Evolutionary conservation across 1,284 basidiomycete species (phyloP).

Genomic region (Amylostereum areolatum): DNA sequence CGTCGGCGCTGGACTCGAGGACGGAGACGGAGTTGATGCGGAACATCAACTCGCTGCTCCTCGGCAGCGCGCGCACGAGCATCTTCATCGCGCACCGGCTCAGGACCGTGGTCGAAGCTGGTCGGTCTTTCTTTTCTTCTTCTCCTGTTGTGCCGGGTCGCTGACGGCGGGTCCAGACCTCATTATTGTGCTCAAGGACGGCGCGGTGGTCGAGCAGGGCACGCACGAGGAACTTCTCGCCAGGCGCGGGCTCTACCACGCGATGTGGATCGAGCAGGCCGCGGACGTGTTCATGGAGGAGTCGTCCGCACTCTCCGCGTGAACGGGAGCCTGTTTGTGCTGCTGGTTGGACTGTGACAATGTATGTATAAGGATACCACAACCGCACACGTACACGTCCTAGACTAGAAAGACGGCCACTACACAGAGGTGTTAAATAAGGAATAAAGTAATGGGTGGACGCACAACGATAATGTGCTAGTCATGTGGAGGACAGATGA

Average conservation of each 20-base stretch:
- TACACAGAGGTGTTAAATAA: too few species aligned
- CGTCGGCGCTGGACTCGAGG: conserved; percentile 90
- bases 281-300: conserved; percentile 19
- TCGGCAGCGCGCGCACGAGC: conserved; percentile 79
- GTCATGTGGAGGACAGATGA: too few species aligned
- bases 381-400: too few species aligned
- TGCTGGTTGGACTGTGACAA: too few species aligned
- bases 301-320: not conserved
- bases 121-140: conserved; percentile 32
- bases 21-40: conserved; percentile 95
- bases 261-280: conserved; percentile 85
- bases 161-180: conserved; percentile 47
- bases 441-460: too few species aligned
- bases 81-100: conserved; percentile 95
- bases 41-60: conserved; percentile 81
- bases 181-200: conserved; percentile 87
- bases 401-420: too few species aligned
- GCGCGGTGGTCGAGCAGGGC: conserved; percentile 85
- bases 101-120: conserved; percentile 86
- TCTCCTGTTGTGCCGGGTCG: not conserved
- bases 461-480: too few species aligned
- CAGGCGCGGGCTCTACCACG: conserved; percentile 69
- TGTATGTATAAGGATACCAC: too few species aligned
- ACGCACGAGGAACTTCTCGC: conserved; percentile 82
- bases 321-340: too few species aligned